These are phyloP conservation scores for Oenanthe javanica DNA, from an alignment of 140 eudicot species.

Conservation along the genomic window DNA sequence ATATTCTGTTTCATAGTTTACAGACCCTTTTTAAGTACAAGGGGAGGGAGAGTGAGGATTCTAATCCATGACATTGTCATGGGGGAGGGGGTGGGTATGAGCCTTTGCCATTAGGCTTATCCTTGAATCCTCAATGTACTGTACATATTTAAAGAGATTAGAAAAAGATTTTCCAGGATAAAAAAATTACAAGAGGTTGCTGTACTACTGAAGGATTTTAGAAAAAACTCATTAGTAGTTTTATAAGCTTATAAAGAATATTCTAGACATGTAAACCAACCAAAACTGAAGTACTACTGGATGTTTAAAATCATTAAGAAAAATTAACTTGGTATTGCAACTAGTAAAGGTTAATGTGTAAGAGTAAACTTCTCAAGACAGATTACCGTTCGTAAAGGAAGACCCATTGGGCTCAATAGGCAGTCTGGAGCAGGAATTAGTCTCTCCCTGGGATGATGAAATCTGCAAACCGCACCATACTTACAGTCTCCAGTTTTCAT, in stretches of 20 bases:
- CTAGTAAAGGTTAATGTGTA: too few species aligned
- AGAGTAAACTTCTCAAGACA: not conserved
- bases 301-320: not conserved
- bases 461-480: conserved; percentile 91
- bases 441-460: conserved; percentile 91
- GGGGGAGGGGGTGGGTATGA: not conserved
- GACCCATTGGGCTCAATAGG: conserved; percentile 76
- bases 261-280: not conserved
- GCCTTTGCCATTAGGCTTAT: not conserved
- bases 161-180: not conserved
- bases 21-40: not conserved
- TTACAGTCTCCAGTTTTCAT: conserved; percentile 98
- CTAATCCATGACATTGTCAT: not conserved
- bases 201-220: not conserved
- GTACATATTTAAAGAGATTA: not conserved
- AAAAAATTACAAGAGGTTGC: not conserved
- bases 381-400: conserved; percentile 93
- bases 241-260: not conserved
- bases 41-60: not conserved
- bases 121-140: not conserved
- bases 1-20: not conserved
- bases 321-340: too few species aligned
- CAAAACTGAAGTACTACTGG: not conserved
- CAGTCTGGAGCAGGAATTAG: conserved; percentile 80
- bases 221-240: not conserved